Base-by-base conservation (phyloP, 2,329 filamentous ascomycete species). In the Arthrobotrys conoides region DNA sequence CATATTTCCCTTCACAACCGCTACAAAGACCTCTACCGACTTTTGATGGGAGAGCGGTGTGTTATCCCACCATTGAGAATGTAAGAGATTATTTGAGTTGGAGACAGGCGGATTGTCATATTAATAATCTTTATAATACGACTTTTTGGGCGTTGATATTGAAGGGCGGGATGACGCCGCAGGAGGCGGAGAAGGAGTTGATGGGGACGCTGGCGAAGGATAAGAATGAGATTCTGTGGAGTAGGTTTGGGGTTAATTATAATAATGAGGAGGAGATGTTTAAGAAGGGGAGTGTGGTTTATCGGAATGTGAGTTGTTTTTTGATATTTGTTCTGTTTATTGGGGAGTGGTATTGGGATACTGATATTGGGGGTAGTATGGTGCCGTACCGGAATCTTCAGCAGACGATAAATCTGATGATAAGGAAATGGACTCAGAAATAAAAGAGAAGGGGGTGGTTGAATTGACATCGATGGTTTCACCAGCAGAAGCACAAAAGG, bases 61-160 rank as follows among this genome's bases (percentile, higher is more conserved):
- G 91, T 83, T 99, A 98, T 85, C 96, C 96, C 0, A 92, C 89
- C 71, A 87, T 92, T 5, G 87, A 89, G 82, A 96, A 97, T 84
- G 85, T 99, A 81, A 88, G 94, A 27, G 96, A 99, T 85, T 99
- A 99, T 84, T 90, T 99, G 88, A 94, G 92, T 83, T 99, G 96
- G 96, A 89, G 96, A 82, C 96, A 99, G 85, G 12, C 41, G 59
- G 10, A 76, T 95, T 93, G 93, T 81, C 96, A 99, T 84, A 97
- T 99, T 82, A 99, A 99, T 84, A 99, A 99, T 83, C 88, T 99
- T 3, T 99, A 97, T 85, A 99, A 99, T 84, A 99, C 96, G 0
- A 93, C 93, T 0, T 98, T 98, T 84, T 99, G 96, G 96, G 87
- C 91, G 0, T 87, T 99, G 82, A 91, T 98, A 22, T 90, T 93